Percentiles rank a stretch among this genome's conserved stretches.
phyloP scores from a whole-genome alignment of 768 basidiomycete species.

The Lanmaoa pseudosensibilis region DNA sequence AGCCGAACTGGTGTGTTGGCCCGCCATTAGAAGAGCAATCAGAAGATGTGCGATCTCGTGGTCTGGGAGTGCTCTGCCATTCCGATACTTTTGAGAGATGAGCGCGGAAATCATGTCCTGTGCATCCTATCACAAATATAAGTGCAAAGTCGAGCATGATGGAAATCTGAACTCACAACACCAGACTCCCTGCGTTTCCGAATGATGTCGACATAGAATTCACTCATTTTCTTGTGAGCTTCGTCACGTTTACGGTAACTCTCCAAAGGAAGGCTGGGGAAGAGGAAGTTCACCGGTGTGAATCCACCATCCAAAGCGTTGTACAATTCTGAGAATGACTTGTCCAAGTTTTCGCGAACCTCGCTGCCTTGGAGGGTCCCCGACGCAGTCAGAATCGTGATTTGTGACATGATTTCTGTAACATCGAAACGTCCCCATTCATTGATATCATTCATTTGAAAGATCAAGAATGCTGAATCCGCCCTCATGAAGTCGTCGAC shows the following conservation, averaged over 20 bases:
- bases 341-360: conserved; percentile 76
- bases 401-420: conserved; percentile 72
- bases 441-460: conserved; percentile 63
- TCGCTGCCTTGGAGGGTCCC: conserved; percentile 93
- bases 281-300: conserved; percentile 93
- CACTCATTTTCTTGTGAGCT: conserved; percentile 91
- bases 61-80: conserved; percentile 74
- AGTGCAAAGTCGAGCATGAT: background rate
- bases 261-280: conserved; percentile 88
- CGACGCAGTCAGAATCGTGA: conserved; percentile 93
- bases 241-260: conserved; percentile 86
- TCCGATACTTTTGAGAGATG: conserved; percentile 78
- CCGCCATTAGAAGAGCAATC: conserved; percentile 99
- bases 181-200: conserved; percentile 58
- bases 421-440: conserved; percentile 81
- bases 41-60: conserved; percentile 97
- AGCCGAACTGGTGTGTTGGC: conserved; percentile 96
- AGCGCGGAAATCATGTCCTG: conserved; percentile 93
- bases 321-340: conserved; percentile 81
- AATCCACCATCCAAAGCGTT: conserved; percentile 94
- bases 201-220: conserved; percentile 90
- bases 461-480: conserved; percentile 62
- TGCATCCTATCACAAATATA: conserved; percentile 50
- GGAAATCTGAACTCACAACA: conserved; percentile 34
- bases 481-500: conserved; percentile 67